Evolutionary conservation across 768 basidiomycete species (phyloP).

Genomic region (Mycena rosella): DNA sequence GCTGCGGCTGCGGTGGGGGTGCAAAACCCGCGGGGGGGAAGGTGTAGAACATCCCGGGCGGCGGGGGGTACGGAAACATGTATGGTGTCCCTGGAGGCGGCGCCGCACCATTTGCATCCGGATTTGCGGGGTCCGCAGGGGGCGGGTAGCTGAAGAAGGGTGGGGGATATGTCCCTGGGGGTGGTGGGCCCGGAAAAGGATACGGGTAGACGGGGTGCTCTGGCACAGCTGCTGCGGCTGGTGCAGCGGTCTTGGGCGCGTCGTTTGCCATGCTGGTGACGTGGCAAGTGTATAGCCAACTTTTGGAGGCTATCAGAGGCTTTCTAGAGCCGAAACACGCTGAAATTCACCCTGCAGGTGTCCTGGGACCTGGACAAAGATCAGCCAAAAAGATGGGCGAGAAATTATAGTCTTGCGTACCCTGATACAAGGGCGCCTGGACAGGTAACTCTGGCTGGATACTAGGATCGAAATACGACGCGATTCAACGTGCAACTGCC

Average conservation of each 20-base stretch:
- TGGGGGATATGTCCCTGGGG: slow-evolving; percentile 26
- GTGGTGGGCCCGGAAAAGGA: slow-evolving; percentile 16
- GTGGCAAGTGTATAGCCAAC: background rate
- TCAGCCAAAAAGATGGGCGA: too few relatives aligned
- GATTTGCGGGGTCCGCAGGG: slow-evolving; percentile 22
- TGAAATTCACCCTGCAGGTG: background rate
- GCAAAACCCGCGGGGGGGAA: slow-evolving; percentile 25
- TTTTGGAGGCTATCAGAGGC: background rate
- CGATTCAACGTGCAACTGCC: too few relatives aligned
- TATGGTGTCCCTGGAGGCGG: slow-evolving; percentile 16
- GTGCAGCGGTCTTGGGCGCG: slow-evolving; percentile 8
- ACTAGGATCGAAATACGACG: too few relatives aligned
- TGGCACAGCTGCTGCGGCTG: slow-evolving; percentile 12
- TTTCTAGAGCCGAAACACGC: background rate
- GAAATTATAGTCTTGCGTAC: too few relatives aligned
- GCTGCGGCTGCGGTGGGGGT: slow-evolving; percentile 5
- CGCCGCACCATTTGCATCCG: slow-evolving; percentile 17
- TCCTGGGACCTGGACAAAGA: background rate
- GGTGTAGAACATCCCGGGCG: slow-evolving; percentile 28
- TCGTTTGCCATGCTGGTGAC: slow-evolving; percentile 29
- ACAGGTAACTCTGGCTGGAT: too few relatives aligned
- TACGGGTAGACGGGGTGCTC: slow-evolving; percentile 29
- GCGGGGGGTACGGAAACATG: slow-evolving; percentile 31
- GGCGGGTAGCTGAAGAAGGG: slow-evolving; percentile 33
- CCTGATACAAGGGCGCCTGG: too few relatives aligned